Percentiles rank a stretch among this genome's conserved stretches.
Evolutionary conservation across 2,329 filamentous ascomycete species (phyloP).

Genomic region (Herpotrichia juniperi): DNA sequence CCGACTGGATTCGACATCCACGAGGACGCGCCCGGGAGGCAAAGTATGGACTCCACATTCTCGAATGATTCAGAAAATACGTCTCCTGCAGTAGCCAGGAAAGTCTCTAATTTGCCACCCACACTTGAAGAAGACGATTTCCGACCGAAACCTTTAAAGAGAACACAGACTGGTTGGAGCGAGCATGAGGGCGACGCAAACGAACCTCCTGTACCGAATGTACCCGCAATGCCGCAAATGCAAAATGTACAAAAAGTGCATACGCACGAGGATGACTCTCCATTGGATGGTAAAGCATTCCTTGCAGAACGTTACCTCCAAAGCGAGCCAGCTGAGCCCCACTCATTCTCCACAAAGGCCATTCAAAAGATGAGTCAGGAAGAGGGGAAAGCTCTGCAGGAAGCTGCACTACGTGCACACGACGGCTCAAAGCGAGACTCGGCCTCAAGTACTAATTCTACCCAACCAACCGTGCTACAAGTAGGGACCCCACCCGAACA

Average conservation of each 20-base stretch:
- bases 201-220: constrained; percentile 54
- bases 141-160: constrained; percentile 59
- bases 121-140: constrained; percentile 54
- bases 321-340: constrained; percentile 41
- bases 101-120: constrained; percentile 32
- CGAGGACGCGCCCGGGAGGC: constrained; percentile 20
- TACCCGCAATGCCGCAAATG: constrained; percentile 34
- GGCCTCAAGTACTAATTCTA: constrained; percentile 35
- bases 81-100: constrained; percentile 29
- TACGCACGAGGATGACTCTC: constrained; percentile 29
- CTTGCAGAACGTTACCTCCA: constrained; percentile 34
- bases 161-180: constrained; percentile 63
- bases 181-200: constrained; percentile 25
- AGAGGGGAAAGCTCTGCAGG: constrained; percentile 58
- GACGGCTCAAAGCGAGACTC: constrained; percentile 33
- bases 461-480: constrained; percentile 22
- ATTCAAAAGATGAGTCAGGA: constrained; percentile 60
- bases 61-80: constrained; percentile 38
- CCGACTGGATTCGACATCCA: constrained; percentile 41
- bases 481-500: constrained; percentile 33
- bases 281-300: constrained; percentile 28
- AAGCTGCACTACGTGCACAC: constrained; percentile 40
- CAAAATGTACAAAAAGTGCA: constrained; percentile 34
- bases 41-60: constrained; percentile 39
- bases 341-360: constrained; percentile 53